Base-by-base conservation (phyloP, 805 yeast genomes). In the Saccharomyces kudriavzevii region DNA sequence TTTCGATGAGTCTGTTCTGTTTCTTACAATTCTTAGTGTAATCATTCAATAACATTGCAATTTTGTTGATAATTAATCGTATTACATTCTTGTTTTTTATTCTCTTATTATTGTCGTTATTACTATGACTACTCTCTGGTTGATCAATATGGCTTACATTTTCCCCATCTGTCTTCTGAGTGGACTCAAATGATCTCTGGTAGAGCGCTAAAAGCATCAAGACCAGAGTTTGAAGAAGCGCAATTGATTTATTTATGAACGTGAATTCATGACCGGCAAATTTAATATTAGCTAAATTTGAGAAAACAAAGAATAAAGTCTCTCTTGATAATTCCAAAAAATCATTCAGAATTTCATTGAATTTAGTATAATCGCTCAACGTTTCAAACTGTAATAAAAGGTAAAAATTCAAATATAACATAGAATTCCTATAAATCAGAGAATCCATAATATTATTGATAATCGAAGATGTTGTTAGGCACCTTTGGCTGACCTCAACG, bases 231-330 rank as follows among this genome's bases (percentile, higher is more conserved):
- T 60, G 52, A 40, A 67, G 49, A n/a, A 62, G 52, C 11, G 49
- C 40, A 40, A 65, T 66, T n/a, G 67, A 61, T 49, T 59, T 62
- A 47, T 63, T 66, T n/a, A 62, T 58, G 43, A 61, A 66, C 27
- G 64, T 51, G 45, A 66, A 67, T 54, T 67, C 70, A 56, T 61
- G 59, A 48, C 69, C 70, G 10, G 67, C 66, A 54, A 65, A 62
- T 50, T 59, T 64, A 45, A 60, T 55, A 48, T 62, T 65, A 17
- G 70, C 70, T 45, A 67, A 55, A 47, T 65, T 65, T 5, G 70
- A 67, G 50, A 67, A 67, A 9, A 65, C 59, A 53, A 56, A 67
- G 50, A 67, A 65, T n/a, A 67, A 53, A 17, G 67, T 60, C 48
- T 64, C 69, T 49, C 66, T 68, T 2, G 60, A 47, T 22, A 64